Evolutionary conservation across 2,329 filamentous ascomycete species (phyloP), one percentile per base, ranked within the genome.

Genomic region (Fusarium pseudoanthophilum): DNA sequence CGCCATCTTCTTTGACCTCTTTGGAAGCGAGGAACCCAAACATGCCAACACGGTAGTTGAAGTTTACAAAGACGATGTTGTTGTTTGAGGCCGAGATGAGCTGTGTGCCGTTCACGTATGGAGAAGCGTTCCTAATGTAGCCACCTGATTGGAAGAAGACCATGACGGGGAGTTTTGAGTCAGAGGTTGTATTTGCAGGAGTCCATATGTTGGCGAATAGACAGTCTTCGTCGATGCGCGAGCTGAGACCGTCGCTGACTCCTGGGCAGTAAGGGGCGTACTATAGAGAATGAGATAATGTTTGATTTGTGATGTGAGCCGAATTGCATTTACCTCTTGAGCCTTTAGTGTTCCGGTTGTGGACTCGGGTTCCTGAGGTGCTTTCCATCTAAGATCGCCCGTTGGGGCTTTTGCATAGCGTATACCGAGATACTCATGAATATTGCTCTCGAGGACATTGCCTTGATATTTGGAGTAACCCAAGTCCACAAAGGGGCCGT

Each of bases 1-100:
- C 84, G 2, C 90, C 90, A 71, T 89, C 82, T 10, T 82, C 77
- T 42, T 85, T 84, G 15, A 92, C 83, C 36, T 86, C 82, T 43
- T 89, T 85, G 52, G 89, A 86, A 0, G 89, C 87, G 3, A 93
- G 83, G 73, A 92, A 93, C 0, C 91, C 91, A 74, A 88, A 88
- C 0, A 88, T 81, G 1, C 89, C 90, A 11, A 92, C 87, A 11
- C 91, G 86, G 76, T 91, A 91, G 79, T 90, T 90, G 78, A 91
- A 90, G 74, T 87, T 88, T 55, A 91, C 88, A 60, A 88, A 84
- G 20, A 91, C 81, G 53, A 91, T 82, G 68, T 82, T 84, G 32
- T 82, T 74, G 20, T 79, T 82, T 0, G 87, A 88, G 70, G 78
- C 78, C 34, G 82, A 77, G 30, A 89, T 82, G 7, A 88, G 81